Evolutionary conservation across 208 protist genomes (phyloP), one percentile per base, ranked within the genome.

Genomic region (Lotmaria passim): DNA sequence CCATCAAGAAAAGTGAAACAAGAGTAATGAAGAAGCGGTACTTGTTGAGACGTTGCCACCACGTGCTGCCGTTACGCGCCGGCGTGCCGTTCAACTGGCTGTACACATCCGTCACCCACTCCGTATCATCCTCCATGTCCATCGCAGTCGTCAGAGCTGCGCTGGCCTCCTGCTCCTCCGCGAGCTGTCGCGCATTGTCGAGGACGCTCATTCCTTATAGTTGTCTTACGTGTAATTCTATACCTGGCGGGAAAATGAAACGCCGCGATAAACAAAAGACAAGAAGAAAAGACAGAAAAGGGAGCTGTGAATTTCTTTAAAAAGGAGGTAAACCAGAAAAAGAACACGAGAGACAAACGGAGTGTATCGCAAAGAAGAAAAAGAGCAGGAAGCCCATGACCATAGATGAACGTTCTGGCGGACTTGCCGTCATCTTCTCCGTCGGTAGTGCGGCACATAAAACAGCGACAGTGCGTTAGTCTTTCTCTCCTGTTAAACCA

Each of bases 91-190:
- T 76, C 14, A 76, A 65, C 19, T 75, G 72, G 21, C 67, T 66
- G 64, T 84, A 84, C 34, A 75, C 71, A 7, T 79, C 71, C 31
- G 44, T 84, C 26, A 81, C 81, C 82, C 82, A 87, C 59, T 84
- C 71, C 30, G 69, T 67, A 36, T 81, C 77, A 39, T 78, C 70
- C 38, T 76, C 70, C 26, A 76, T 12, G 34, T 44, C 39, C 59
- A 60, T 68, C 46, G 30, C 73, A 28, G 11, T 59, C 21, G 50
- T 56, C 17, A 51, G 2, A 6, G 28, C 17, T 31, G 63, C 43
- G 60, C 33, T 21, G 34, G 47, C 50, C 6, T 41, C 34, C 3
- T 26, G 24, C 60, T 63, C 51, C 50, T 68, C 60, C 33, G 58
- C 33, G 26, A 80, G 53, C 34, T 70, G 56, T 8, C 56, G 72